Percentiles rank a stretch among this genome's conserved stretches.
These are phyloP conservation scores for Massospora cicadina DNA, from an alignment of 371 early-diverging fungal genomes.

Conservation along the genomic window DNA sequence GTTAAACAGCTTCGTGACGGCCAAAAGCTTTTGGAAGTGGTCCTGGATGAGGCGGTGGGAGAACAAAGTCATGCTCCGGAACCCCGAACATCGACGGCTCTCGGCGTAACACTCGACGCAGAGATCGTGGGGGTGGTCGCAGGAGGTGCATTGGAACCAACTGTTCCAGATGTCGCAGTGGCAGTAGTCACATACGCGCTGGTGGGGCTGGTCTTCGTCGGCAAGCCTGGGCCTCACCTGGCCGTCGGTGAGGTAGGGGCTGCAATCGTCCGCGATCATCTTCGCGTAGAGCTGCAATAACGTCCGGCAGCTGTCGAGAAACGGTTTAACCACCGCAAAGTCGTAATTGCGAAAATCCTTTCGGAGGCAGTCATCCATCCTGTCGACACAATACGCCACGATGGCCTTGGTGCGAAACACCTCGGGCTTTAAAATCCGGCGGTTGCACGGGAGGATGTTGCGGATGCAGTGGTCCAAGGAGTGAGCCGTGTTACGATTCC, in stretches of 20 bases:
- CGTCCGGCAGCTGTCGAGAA: not conserved
- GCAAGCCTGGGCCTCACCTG: not conserved
- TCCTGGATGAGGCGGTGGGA: not conserved
- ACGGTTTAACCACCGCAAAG: not conserved
- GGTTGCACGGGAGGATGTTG: not conserved
- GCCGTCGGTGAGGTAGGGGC: too few species aligned
- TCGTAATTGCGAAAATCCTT: not conserved
- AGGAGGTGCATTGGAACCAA: not conserved
- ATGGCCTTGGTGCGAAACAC: not conserved
- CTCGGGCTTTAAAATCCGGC: conserved; percentile 2
- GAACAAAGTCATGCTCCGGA: not conserved
- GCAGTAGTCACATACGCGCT: conserved; percentile 1
- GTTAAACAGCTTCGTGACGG: not conserved
- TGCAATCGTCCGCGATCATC: not conserved
- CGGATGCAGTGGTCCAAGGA: not conserved
- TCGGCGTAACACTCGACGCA: not conserved
- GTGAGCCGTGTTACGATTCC: conserved; percentile 3
- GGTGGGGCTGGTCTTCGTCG: not conserved
- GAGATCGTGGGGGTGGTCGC: not conserved
- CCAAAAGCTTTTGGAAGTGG: not conserved
- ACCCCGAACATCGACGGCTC: not conserved
- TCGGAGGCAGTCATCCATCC: not conserved
- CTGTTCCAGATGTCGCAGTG: not conserved
- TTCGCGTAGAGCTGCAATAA: not conserved
- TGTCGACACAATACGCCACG: not conserved